phyloP scores from a whole-genome alignment of 2,329 filamentous ascomycete species.

The Fusarium lyarnte region DNA sequence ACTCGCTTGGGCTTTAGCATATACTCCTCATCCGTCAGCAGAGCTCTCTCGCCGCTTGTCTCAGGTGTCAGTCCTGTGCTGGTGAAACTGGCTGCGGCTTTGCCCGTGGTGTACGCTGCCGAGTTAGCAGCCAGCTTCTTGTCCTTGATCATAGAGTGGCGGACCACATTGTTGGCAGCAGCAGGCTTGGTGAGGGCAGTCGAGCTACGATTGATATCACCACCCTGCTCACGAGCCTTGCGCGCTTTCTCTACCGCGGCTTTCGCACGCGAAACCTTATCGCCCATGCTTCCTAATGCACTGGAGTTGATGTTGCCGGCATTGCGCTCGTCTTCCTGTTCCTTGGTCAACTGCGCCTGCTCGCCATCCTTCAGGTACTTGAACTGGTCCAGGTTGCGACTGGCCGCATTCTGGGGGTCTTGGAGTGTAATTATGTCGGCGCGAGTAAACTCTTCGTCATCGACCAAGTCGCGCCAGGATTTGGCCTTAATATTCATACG shows the following conservation, averaged over 20 bases:
- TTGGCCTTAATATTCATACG: conserved; percentile 96
- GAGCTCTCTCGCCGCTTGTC: conserved; percentile 85
- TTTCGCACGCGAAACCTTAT: conserved; percentile 90
- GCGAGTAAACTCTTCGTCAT: conserved; percentile 85
- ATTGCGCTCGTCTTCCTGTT: conserved; percentile 74
- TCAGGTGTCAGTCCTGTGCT: conserved; percentile 93
- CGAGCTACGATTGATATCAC: conserved; percentile 64
- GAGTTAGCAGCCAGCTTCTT: conserved; percentile 81
- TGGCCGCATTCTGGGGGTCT: conserved; percentile 89
- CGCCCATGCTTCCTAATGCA: conserved; percentile 79
- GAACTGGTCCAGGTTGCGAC: conserved; percentile 85
- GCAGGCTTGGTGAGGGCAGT: conserved; percentile 54
- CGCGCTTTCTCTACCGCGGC: conserved; percentile 93
- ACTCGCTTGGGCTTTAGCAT: conserved; percentile 92
- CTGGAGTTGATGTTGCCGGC: conserved; percentile 78
- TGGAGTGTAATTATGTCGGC: conserved; percentile 96
- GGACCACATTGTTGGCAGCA: conserved; percentile 35
- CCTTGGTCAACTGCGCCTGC: conserved; percentile 71
- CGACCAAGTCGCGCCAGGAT: conserved; percentile 91
- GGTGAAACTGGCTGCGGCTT: conserved; percentile 92
- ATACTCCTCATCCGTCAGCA: conserved; percentile 93
- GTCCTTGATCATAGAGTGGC: conserved; percentile 58
- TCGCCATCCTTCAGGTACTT: conserved; percentile 88
- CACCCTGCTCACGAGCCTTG: conserved; percentile 72
- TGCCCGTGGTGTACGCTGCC: conserved; percentile 88